A percentile compares a stretch with the other conserved stretches of the same genome.
These are phyloP conservation scores for Sporothrix humicola DNA, from an alignment of 2,329 filamentous ascomycete species.

Conservation along the genomic window DNA sequence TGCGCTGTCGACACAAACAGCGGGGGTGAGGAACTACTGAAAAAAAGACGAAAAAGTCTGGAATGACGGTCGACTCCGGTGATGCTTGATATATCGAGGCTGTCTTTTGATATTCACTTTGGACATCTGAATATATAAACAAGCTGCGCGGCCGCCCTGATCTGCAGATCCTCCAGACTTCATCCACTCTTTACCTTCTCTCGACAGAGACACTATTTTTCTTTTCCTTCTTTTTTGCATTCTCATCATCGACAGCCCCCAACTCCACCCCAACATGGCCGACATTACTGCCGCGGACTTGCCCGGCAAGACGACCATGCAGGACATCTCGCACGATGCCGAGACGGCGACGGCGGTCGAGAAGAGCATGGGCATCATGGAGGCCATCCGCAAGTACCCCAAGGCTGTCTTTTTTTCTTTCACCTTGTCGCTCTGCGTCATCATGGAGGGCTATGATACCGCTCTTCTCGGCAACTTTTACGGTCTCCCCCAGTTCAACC, in stretches of 20 bases:
- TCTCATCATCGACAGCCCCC: background rate
- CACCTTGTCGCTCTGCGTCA: constrained; percentile 36
- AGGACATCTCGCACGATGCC: constrained; percentile 21
- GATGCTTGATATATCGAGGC: background rate
- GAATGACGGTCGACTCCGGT: background rate
- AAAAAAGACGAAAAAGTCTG: too few relatives aligned
- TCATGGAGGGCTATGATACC: constrained; percentile 41
- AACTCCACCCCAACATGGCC: background rate
- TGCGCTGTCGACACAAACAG: too few relatives aligned
- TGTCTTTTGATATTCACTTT: background rate
- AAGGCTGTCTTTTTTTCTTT: constrained; percentile 36
- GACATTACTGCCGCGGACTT: background rate
- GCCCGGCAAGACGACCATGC: background rate
- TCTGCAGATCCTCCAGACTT: background rate
- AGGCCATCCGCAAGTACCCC: constrained; percentile 38
- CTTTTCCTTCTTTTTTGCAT: background rate
- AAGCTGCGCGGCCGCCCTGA: background rate
- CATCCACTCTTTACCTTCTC: background rate
- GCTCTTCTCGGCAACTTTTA: constrained; percentile 39
- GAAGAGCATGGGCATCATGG: constrained; percentile 35
- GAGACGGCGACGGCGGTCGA: constrained; percentile 25
- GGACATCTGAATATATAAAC: constrained; percentile 13
- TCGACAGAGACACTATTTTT: background rate
- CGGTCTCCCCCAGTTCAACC: constrained; percentile 38
- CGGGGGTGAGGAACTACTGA: too few relatives aligned